Percentiles rank a stretch among this genome's conserved stretches.
Conservation (phyloP, 192 early-diverging fungal genomes). For the Mortierella claussenii region DNA sequence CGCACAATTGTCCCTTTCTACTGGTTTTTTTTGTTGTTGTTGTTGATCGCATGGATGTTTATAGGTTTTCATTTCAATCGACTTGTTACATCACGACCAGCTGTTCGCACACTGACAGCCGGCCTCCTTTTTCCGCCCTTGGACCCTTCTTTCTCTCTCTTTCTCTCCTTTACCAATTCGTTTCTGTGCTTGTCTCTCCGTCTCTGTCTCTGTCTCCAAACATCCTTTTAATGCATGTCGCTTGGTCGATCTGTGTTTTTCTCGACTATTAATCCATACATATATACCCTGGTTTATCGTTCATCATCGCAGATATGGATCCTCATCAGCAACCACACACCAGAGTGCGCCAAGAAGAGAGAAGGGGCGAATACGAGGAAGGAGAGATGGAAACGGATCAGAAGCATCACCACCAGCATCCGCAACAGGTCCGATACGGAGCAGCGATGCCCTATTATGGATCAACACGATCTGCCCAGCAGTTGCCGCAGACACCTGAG, state of each 20-base stretch:
- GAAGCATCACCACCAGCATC: neutral
- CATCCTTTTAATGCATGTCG: neutral
- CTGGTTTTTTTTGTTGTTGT: neutral
- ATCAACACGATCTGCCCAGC: neutral
- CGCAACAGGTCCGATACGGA: neutral
- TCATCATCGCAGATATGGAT: too few relatives aligned
- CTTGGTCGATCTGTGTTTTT: neutral
- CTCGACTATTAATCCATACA: neutral
- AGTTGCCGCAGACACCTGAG: neutral
- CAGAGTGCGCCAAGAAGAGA: neutral
- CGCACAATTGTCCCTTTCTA: neutral
- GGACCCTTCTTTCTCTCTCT: conserved; percentile 1
- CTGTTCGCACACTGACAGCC: neutral
- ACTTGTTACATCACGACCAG: neutral
- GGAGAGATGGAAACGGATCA: neutral
- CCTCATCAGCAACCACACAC: too few relatives aligned
- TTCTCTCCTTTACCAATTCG: neutral
- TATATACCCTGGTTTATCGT: too few relatives aligned
- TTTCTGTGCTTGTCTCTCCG: neutral
- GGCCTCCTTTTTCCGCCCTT: neutral
- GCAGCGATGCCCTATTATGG: neutral
- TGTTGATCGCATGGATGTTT: neutral
- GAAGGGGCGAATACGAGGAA: neutral
- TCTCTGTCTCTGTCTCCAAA: too few relatives aligned
- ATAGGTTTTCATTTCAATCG: neutral